These are phyloP conservation scores for Quercus lobata DNA, from an alignment of 331 rosid genomes.

Conservation along the genomic window DNA sequence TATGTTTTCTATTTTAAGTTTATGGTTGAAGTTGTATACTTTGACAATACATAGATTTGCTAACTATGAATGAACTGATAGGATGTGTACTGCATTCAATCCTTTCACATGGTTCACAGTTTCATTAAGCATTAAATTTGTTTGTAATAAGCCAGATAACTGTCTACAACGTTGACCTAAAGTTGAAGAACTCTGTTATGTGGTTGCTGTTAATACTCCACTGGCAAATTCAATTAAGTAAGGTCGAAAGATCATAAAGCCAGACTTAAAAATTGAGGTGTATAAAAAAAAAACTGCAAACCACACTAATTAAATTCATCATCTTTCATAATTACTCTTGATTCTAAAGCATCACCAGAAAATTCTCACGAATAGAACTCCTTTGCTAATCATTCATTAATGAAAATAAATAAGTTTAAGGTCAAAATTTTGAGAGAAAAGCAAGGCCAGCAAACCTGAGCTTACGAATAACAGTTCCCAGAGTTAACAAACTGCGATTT, in stretches of 20 bases:
- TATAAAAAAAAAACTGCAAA: neutral
- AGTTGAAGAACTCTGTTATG: too few species aligned
- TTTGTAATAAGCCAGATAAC: too few species aligned
- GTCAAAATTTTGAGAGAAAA: constrained; percentile 7
- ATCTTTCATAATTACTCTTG: neutral
- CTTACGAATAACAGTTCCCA: constrained; percentile 97
- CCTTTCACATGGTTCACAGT: too few species aligned
- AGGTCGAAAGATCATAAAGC: neutral
- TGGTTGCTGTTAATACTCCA: too few species aligned
- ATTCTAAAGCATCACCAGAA: neutral
- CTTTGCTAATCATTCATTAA: neutral
- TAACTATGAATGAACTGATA: too few species aligned
- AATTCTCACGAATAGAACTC: neutral
- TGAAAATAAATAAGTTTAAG: neutral
- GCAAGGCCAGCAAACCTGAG: constrained; percentile 64
- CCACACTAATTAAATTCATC: neutral
- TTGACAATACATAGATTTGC: too few species aligned
- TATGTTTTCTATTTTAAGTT: too few species aligned
- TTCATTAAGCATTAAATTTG: too few species aligned
- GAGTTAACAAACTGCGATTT: constrained; percentile 93
- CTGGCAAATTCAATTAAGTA: too few species aligned
- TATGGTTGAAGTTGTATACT: too few species aligned
- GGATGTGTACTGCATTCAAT: too few species aligned
- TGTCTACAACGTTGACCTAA: too few species aligned
- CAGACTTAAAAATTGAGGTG: neutral